These are phyloP conservation scores for Golubevia sp. DNA, from an alignment of 1,284 basidiomycete genomes.

Conservation along the genomic window DNA sequence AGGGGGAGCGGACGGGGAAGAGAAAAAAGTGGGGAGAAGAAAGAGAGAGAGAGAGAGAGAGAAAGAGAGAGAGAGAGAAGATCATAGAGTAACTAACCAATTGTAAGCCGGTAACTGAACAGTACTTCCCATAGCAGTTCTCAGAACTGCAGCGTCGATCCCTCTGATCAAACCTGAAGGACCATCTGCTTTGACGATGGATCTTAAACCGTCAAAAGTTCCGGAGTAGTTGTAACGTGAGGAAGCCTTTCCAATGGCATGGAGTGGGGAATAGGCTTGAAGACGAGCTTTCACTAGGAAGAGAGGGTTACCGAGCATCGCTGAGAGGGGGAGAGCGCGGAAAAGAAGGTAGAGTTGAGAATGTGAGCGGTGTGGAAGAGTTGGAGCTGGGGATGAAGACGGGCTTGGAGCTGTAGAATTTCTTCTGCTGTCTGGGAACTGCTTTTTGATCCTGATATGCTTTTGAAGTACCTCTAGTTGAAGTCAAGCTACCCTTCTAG, in stretches of 20 bases:
- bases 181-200: constrained; percentile 42
- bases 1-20: too few relatives aligned
- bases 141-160: constrained; percentile 43
- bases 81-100: constrained; percentile 18
- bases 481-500: too few relatives aligned
- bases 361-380: background rate
- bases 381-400: too few relatives aligned
- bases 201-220: constrained; percentile 32
- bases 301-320: constrained; percentile 49
- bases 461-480: too few relatives aligned
- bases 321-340: constrained; percentile 2
- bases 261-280: constrained; percentile 46
- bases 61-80: background rate
- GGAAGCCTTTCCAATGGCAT: constrained; percentile 35
- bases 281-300: constrained; percentile 52
- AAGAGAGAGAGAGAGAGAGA: background rate
- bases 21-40: background rate
- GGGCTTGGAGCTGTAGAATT: too few relatives aligned
- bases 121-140: constrained; percentile 54
- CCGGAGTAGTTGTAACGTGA: constrained; percentile 37
- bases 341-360: background rate
- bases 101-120: constrained; percentile 56
- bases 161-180: constrained; percentile 34
- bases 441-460: too few relatives aligned
- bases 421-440: too few relatives aligned